Percentiles rank a stretch among this genome's conserved stretches.
phyloP scores from a whole-genome alignment of 106 monocot genomes.

The Xerophyta viscosa region DNA sequence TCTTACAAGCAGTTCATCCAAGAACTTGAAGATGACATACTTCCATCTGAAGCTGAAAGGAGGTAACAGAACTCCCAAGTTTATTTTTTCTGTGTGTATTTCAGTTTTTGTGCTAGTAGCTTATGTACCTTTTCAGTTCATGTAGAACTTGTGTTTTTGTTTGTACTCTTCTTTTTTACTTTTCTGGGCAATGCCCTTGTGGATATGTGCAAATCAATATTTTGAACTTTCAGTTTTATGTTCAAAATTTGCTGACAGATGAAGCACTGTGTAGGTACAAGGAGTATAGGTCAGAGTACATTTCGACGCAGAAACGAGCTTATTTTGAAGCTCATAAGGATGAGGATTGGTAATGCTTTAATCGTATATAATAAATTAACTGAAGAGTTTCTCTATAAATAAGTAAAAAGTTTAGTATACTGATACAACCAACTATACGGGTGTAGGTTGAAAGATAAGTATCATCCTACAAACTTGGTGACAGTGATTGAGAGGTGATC shows the following conservation, averaged over 20 bases:
- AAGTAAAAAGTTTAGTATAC: no score
- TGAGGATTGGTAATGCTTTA: slow-evolving; percentile 90
- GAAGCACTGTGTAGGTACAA: slow-evolving; percentile 46
- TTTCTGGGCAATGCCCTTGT: no score
- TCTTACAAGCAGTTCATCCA: slow-evolving; percentile 99
- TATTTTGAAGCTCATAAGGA: slow-evolving; percentile 96
- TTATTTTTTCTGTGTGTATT: not conserved
- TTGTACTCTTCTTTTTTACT: no score
- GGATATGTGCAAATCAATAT: no score
- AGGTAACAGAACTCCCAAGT: slow-evolving; percentile 31
- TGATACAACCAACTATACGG: no score
- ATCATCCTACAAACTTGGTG: slow-evolving; percentile 95
- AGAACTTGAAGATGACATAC: slow-evolving; percentile 98
- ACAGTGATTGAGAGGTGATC: slow-evolving; percentile 91
- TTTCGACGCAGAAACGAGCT: slow-evolving; percentile 87
- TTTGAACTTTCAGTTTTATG: no score
- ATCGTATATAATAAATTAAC: no score
- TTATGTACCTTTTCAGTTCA: no score
- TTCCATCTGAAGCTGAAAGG: slow-evolving; percentile 87
- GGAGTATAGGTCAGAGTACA: slow-evolving; percentile 93
- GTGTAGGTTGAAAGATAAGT: slow-evolving; percentile 92
- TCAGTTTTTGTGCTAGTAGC: no score
- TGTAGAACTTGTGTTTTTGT: no score
- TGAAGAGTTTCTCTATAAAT: no score
- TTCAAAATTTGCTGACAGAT: not conserved